Evolutionary conservation across 2,329 filamentous ascomycete genomes (phyloP).

Genomic region (Exophiala sp.): DNA sequence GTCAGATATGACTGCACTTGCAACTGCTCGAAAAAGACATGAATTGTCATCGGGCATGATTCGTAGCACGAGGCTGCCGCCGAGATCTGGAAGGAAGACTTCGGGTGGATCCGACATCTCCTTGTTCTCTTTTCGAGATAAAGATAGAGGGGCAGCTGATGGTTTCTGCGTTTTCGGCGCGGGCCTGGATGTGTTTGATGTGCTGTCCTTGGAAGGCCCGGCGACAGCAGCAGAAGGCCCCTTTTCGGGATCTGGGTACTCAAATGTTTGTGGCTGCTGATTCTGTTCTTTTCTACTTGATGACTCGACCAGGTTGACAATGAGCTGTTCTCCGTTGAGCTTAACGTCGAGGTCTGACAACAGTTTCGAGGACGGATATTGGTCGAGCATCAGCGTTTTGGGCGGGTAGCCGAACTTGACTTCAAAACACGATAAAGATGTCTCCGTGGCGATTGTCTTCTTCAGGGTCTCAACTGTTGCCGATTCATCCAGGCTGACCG

Average conservation of each 20-base stretch:
- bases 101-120: constrained; percentile 60
- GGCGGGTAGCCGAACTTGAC: constrained; percentile 85
- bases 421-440: constrained; percentile 63
- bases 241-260: background rate
- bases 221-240: constrained; percentile 11
- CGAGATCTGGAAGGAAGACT: constrained; percentile 54
- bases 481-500: constrained; percentile 64
- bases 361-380: constrained; percentile 47
- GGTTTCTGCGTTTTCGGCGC: constrained; percentile 8
- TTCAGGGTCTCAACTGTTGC: constrained; percentile 50
- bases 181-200: background rate
- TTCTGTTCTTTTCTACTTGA: constrained; percentile 12
- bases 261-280: constrained; percentile 11
- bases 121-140: constrained; percentile 42
- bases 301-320: constrained; percentile 53
- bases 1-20: constrained; percentile 68
- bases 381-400: constrained; percentile 61
- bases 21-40: constrained; percentile 88
- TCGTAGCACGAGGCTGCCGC: constrained; percentile 65
- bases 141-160: constrained; percentile 30
- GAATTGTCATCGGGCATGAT: constrained; percentile 98
- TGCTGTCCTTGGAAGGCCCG: background rate
- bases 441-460: constrained; percentile 52
- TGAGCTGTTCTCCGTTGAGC: constrained; percentile 66
- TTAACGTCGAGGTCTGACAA: constrained; percentile 58